phyloP scores from a whole-genome alignment of 2,329 filamentous ascomycete genomes.

The Penicillium occitanis region DNA sequence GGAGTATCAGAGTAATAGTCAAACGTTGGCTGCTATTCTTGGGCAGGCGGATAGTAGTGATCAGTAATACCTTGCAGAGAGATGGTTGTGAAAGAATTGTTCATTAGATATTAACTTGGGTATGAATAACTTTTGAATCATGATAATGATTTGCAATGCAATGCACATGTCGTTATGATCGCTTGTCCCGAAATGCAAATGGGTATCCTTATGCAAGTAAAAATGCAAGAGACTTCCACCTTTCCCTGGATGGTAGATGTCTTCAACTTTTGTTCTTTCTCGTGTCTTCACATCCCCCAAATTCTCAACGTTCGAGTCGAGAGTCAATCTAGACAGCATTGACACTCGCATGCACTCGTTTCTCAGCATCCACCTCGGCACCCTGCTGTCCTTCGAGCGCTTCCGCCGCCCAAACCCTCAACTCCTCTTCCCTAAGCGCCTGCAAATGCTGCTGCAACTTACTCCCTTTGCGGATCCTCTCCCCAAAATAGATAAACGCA shows the following conservation, averaged over 20 bases:
- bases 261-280: neutral
- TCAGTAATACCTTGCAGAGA: neutral
- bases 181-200: neutral
- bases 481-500: conserved; percentile 44
- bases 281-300: neutral
- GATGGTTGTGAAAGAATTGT: neutral
- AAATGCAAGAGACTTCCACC: neutral
- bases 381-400: conserved; percentile 29
- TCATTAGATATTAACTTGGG: neutral
- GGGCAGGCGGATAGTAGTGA: conserved; percentile 7
- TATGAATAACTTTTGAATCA: neutral
- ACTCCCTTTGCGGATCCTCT: conserved; percentile 41
- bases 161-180: neutral
- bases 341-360: neutral
- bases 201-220: conserved; percentile 2
- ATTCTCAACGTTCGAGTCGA: neutral
- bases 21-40: conserved; percentile 22
- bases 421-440: conserved; percentile 35
- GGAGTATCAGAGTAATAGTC: conserved; percentile 23
- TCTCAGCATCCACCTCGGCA: neutral
- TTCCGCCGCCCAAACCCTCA: conserved; percentile 23
- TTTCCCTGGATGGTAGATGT: neutral
- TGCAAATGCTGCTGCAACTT: conserved; percentile 45
- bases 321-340: neutral
- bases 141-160: conserved; percentile 6